Conservation (phyloP, 139 green algal genomes). For the Chlamydomonas sp. region DNA sequence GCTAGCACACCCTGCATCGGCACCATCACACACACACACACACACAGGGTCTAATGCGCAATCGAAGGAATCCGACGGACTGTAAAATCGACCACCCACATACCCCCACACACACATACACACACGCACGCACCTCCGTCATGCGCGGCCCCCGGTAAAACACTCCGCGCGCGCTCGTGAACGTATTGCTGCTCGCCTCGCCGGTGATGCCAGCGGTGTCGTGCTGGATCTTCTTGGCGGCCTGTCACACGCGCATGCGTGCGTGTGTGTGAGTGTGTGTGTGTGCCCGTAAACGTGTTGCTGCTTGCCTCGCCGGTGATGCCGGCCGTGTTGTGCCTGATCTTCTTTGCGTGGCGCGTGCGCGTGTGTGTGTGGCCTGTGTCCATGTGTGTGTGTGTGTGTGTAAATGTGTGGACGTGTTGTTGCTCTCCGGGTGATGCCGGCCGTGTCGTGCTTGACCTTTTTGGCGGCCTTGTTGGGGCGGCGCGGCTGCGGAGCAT, state of each 20-base stretch:
- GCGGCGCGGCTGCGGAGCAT: neutral
- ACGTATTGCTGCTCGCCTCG: constrained; percentile 55
- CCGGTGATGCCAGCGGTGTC: constrained; percentile 42
- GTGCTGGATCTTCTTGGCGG: constrained; percentile 10
- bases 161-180: constrained; percentile 36
- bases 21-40: neutral
- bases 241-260: too few relatives aligned
- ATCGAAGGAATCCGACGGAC: too few relatives aligned
- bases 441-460: constrained; percentile 10
- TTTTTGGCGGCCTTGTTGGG: constrained; percentile 4
- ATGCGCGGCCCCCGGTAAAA: constrained; percentile 30
- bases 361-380: too few relatives aligned
- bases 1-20: neutral
- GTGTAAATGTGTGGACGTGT: constrained; percentile 45
- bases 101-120: too few relatives aligned
- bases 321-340: constrained; percentile 14
- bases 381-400: too few relatives aligned
- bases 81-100: neutral
- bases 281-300: constrained; percentile 49
- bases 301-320: constrained; percentile 46
- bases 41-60: too few relatives aligned
- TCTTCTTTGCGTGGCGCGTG: constrained; percentile 9
- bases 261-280: too few relatives aligned
- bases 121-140: too few relatives aligned
- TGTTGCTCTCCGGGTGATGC: constrained; percentile 44